Evolutionary conservation across 495 filamentous ascomycete species (phyloP).

Genomic region (Penicillium pancosmium): DNA sequence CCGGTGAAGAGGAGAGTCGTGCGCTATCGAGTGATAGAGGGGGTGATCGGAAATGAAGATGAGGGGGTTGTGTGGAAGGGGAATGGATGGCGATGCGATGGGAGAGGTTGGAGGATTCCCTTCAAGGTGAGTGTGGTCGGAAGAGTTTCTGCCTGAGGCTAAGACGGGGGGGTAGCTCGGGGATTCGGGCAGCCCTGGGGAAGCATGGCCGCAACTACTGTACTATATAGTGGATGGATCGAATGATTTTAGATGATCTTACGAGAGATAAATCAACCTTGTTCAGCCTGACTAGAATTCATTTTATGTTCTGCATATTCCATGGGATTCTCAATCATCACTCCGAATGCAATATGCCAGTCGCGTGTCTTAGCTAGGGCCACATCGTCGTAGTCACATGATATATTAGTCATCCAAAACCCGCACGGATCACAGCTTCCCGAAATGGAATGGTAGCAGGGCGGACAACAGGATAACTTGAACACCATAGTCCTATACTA

Average conservation of each 20-base stretch:
- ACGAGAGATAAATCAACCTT: neutral
- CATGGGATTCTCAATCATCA: too few relatives aligned
- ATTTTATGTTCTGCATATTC: too few relatives aligned
- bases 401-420: neutral
- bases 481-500: neutral
- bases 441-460: neutral
- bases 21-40: conserved; percentile 15
- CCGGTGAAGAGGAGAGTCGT: conserved; percentile 9
- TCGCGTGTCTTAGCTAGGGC: neutral
- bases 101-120: conserved; percentile 33
- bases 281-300: too few relatives aligned
- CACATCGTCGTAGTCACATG: neutral
- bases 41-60: conserved; percentile 17
- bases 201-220: neutral
- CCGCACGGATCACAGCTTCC: neutral
- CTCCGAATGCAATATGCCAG: neutral
- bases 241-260: neutral
- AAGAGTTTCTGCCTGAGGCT: conserved; percentile 31
- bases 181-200: conserved; percentile 11
- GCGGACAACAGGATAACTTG: neutral
- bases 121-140: conserved; percentile 33
- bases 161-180: conserved; percentile 17
- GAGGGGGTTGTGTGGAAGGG: conserved; percentile 22
- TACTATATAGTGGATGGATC: neutral
- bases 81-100: conserved; percentile 25